Conservation (phyloP, 805 yeast genomes). For the Cephaloascus albidus region DNA sequence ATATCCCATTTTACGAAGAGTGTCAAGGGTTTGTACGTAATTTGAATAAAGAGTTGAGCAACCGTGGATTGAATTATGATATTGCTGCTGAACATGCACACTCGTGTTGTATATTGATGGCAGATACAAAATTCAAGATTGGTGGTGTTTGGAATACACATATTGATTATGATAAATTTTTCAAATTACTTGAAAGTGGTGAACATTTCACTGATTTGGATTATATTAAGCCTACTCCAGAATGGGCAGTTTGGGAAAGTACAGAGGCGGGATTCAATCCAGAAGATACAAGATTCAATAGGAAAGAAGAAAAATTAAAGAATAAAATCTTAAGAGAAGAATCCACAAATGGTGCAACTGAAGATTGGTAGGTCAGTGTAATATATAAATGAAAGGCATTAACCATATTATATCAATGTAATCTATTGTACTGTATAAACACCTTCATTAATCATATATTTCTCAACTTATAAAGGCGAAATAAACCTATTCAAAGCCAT, state of each 20-base stretch:
- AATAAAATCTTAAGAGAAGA: constrained; percentile 30
- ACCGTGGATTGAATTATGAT: constrained; percentile 65
- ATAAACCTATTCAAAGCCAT: not conserved
- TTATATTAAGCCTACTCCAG: constrained; percentile 73
- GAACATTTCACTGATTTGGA: constrained; percentile 68
- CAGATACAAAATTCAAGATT: constrained; percentile 61
- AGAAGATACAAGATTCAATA: constrained; percentile 58
- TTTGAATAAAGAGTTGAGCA: constrained; percentile 50
- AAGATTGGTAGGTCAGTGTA: no score
- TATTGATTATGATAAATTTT: constrained; percentile 72
- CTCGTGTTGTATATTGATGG: constrained; percentile 84
- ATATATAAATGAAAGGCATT: no score
- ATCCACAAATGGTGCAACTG: no score
- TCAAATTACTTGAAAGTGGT: constrained; percentile 59
- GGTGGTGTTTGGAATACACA: constrained; percentile 81
- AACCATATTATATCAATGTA: no score
- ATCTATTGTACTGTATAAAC: not conserved
- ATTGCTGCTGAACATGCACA: constrained; percentile 95
- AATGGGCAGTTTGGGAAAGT: constrained; percentile 88
- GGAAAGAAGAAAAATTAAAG: constrained; percentile 52
- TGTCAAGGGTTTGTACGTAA: constrained; percentile 66
- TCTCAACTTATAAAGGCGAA: not conserved
- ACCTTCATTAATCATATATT: not conserved
- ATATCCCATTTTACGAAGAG: constrained; percentile 90
- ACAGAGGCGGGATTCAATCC: constrained; percentile 86